Conservation (phyloP, 192 early-diverging fungal species). For the Gorgonomyces haynaldii region DNA sequence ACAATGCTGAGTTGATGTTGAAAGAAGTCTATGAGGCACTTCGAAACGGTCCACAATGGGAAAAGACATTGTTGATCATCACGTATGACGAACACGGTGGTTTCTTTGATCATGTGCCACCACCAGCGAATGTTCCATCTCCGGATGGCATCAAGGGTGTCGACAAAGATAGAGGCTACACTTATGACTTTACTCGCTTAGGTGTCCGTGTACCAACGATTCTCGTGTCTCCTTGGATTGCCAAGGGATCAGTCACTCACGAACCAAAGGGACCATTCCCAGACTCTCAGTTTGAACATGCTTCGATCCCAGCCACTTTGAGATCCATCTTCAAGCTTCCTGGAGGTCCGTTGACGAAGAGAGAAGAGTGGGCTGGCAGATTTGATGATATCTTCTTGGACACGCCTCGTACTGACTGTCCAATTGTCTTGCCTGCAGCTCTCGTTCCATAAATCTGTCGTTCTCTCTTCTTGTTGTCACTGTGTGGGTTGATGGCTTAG, state of each 20-base stretch:
- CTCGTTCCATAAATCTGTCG: too few relatives aligned
- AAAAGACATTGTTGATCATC: constrained; percentile 27
- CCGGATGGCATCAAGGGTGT: constrained; percentile 19
- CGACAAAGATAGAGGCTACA: neutral
- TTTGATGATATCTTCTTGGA: constrained; percentile 12
- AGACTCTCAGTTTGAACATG: constrained; percentile 23
- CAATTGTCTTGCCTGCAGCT: constrained; percentile 4
- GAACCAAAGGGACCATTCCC: constrained; percentile 13
- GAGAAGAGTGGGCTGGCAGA: constrained; percentile 13
- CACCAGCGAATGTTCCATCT: constrained; percentile 29
- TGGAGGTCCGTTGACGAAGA: constrained; percentile 3
- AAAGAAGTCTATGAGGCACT: constrained; percentile 35
- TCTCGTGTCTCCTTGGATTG: constrained; percentile 28
- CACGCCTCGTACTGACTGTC: constrained; percentile 11
- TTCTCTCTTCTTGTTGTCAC: too few relatives aligned
- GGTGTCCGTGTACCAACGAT: constrained; percentile 39
- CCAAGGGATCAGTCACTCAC: constrained; percentile 18
- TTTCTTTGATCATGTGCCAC: constrained; percentile 31
- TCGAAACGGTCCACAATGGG: constrained; percentile 33
- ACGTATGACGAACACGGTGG: constrained; percentile 43
- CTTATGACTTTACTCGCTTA: constrained; percentile 34
- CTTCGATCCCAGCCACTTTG: constrained; percentile 30
- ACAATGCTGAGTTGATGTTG: constrained; percentile 16
- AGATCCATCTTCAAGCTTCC: constrained; percentile 9
- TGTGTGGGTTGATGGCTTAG: too few relatives aligned